These are phyloP conservation scores for Metarhizium robertsii DNA, from an alignment of 2,329 filamentous ascomycete genomes.

Conservation along the genomic window DNA sequence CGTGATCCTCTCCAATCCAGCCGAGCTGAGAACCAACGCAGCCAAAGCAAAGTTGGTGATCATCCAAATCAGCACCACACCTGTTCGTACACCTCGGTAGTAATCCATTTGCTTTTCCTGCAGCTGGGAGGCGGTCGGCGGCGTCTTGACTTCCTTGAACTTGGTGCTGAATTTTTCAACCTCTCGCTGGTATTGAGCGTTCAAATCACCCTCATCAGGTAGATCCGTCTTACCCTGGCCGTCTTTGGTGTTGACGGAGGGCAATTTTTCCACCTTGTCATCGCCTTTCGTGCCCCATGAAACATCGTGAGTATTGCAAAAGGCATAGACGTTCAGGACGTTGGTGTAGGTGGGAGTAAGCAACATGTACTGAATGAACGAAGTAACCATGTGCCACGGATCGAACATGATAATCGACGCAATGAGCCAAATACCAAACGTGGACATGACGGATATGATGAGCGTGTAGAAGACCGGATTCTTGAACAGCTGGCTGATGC, in stretches of 20 bases:
- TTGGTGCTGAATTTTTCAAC: slow-evolving; percentile 66
- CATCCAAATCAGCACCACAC: slow-evolving; percentile 93
- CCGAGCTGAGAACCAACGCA: slow-evolving; percentile 78
- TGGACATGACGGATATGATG: slow-evolving; percentile 85
- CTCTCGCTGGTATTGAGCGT: slow-evolving; percentile 88
- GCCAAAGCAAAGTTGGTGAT: slow-evolving; percentile 86
- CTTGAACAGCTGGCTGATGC: slow-evolving; percentile 63
- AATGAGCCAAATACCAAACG: slow-evolving; percentile 87
- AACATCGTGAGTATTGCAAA: slow-evolving; percentile 97
- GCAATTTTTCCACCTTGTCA: slow-evolving; percentile 86
- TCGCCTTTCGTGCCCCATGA: slow-evolving; percentile 98
- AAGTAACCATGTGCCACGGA: slow-evolving; percentile 99
- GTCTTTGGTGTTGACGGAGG: slow-evolving; percentile 80
- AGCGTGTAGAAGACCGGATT: slow-evolving; percentile 89
- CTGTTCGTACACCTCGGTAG: slow-evolving; percentile 89
- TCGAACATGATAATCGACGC: slow-evolving; percentile 92
- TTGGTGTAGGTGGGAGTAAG: slow-evolving; percentile 96
- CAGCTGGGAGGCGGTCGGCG: slow-evolving; percentile 42
- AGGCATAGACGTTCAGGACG: slow-evolving; percentile 96
- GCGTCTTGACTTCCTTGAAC: slow-evolving; percentile 60
- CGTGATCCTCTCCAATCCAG: slow-evolving; percentile 64
- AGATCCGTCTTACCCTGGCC: slow-evolving; percentile 89
- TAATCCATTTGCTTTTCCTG: slow-evolving; percentile 93
- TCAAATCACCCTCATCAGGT: slow-evolving; percentile 88
- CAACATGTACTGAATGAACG: slow-evolving; percentile 87